A percentile compares a stretch with the other conserved stretches of the same genome.
Conservation (phyloP, 495 filamentous ascomycete species). For the Diplogelasinospora grovesii region DNA sequence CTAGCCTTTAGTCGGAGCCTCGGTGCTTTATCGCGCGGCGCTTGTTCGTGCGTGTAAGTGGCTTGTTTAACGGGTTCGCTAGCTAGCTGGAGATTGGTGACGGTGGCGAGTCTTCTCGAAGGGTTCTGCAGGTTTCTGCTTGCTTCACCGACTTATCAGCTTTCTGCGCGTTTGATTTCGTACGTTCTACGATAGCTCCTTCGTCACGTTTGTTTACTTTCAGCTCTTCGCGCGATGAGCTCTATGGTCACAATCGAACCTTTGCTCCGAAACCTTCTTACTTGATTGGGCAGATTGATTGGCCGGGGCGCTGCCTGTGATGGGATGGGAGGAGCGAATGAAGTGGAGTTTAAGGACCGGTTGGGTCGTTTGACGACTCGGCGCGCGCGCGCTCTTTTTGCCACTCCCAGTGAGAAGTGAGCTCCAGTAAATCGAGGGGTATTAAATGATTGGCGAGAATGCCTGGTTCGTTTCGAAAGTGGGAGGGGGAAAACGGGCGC, state of each 20-base stretch:
- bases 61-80: too few relatives aligned
- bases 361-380: conserved; percentile 21
- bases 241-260: conserved; percentile 15
- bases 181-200: too few relatives aligned
- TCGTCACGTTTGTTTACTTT: conserved; percentile 26
- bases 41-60: too few relatives aligned
- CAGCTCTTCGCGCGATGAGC: neutral
- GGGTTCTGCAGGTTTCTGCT: too few relatives aligned
- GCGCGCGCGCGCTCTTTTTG: conserved; percentile 12
- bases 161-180: too few relatives aligned
- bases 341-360: conserved; percentile 24
- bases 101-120: too few relatives aligned
- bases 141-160: too few relatives aligned
- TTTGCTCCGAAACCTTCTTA: conserved; percentile 4
- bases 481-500: conserved; percentile 17
- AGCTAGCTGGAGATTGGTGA: too few relatives aligned
- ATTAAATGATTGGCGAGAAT: conserved; percentile 35
- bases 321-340: conserved; percentile 17
- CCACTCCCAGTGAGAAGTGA: conserved; percentile 12
- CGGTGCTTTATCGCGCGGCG: too few relatives aligned
- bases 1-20: too few relatives aligned
- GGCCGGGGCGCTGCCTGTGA: conserved; percentile 10
- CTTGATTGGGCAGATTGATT: conserved; percentile 34
- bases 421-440: conserved; percentile 26
- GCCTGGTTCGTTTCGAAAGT: conserved; percentile 8